These are phyloP conservation scores for Termitomyces eurrhizus DNA, from an alignment of 768 basidiomycete species.

Conservation along the genomic window DNA sequence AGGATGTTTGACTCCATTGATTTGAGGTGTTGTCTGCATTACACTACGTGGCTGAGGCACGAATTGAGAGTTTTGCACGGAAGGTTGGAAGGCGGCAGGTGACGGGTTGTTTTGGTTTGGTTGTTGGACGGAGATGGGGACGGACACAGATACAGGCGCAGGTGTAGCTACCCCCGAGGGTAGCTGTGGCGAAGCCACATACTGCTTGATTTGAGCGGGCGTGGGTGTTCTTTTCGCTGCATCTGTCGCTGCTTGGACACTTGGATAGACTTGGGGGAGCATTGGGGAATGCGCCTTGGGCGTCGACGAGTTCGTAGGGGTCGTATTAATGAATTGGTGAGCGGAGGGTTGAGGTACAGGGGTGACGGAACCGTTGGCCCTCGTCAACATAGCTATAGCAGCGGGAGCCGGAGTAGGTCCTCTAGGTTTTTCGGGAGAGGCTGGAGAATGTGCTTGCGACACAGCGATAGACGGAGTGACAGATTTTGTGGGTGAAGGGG, in stretches of 20 bases:
- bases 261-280: conserved; percentile 36
- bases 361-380: conserved; percentile 30
- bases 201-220: conserved; percentile 26
- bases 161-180: conserved; percentile 16
- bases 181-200: conserved; percentile 17
- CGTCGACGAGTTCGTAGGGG: conserved; percentile 25
- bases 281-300: conserved; percentile 22
- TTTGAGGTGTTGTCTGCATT: not conserved
- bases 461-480: conserved; percentile 27
- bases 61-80: conserved; percentile 8
- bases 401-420: conserved; percentile 25
- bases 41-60: conserved; percentile 5
- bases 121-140: conserved; percentile 1
- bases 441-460: conserved; percentile 28
- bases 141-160: conserved; percentile 12
- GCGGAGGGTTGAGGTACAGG: conserved; percentile 27
- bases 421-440: conserved; percentile 24
- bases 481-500: conserved; percentile 23
- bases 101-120: conserved; percentile 14
- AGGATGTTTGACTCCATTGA: not conserved
- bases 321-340: conserved; percentile 32
- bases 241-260: conserved; percentile 30
- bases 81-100: conserved; percentile 14
- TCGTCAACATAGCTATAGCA: conserved; percentile 22
- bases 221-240: conserved; percentile 31